Conservation (phyloP, 1,139 yeast species). For the Debaryomyces udenii region DNA sequence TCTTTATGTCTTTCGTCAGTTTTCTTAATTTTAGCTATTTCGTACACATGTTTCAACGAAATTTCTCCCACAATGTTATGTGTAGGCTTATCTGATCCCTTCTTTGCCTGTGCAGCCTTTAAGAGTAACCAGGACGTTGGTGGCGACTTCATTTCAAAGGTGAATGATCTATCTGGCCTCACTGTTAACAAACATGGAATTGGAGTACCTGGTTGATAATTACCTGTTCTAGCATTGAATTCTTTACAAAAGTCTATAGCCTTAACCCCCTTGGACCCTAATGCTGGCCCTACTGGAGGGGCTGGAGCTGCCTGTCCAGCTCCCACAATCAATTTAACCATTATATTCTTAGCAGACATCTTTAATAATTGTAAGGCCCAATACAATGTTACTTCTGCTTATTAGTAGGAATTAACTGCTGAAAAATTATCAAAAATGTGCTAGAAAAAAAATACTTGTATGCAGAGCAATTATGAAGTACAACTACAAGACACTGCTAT, state of each 20-base stretch:
- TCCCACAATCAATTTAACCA: constrained; percentile 91
- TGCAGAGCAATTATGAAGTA: no score
- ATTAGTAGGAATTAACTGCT: no score
- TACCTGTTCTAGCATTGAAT: constrained; percentile 95
- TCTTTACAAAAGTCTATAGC: constrained; percentile 98
- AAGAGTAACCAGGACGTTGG: constrained; percentile 86
- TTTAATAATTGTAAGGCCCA: no score
- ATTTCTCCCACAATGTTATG: constrained; percentile 64
- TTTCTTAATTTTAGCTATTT: constrained; percentile 91
- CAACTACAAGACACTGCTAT: no score
- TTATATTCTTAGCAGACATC: constrained; percentile 48
- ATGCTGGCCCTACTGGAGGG: constrained; percentile 99
- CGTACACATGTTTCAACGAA: constrained; percentile 87
- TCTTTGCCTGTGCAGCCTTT: constrained; percentile 80
- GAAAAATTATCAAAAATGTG: no score
- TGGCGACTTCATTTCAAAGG: constrained; percentile 88
- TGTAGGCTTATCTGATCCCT: constrained; percentile 69
- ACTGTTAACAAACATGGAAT: constrained; percentile 84
- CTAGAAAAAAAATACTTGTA: no score
- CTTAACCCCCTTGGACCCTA: constrained; percentile 98
- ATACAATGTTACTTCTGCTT: no score
- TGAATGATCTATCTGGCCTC: constrained; percentile 88
- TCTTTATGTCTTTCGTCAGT: constrained; percentile 80
- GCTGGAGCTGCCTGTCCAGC: constrained; percentile 99
- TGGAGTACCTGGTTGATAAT: constrained; percentile 82